Evolutionary conservation across 176 grass and related monocot genomes (phyloP).

Genomic region (Carex cristatella): DNA sequence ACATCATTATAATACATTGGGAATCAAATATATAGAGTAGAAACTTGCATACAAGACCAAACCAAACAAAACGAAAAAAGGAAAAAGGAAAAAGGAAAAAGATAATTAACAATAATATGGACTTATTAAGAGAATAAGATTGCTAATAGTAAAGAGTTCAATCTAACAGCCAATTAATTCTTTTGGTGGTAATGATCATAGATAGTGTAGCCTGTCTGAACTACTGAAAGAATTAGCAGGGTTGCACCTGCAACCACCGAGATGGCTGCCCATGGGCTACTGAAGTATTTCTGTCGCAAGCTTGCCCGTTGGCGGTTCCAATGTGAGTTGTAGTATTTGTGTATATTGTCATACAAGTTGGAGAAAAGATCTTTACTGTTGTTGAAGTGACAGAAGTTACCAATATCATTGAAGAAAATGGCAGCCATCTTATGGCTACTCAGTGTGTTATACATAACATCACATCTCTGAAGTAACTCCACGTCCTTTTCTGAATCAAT

Average conservation of each 20-base stretch:
- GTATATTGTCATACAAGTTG: not conserved
- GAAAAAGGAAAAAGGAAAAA: too few species aligned
- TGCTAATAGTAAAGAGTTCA: too few species aligned
- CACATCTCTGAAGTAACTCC: not conserved
- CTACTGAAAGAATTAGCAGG: not conserved
- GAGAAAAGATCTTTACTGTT: too few species aligned
- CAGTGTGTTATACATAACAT: not conserved
- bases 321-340: not conserved
- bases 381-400: not conserved
- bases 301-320: not conserved
- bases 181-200: too few species aligned
- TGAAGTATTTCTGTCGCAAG: slow-evolving; percentile 7
- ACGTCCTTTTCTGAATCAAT: slow-evolving; percentile 3
- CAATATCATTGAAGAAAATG: slow-evolving; percentile 19
- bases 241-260: not conserved
- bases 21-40: too few species aligned
- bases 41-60: too few species aligned
- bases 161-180: too few species aligned
- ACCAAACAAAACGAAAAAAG: too few species aligned
- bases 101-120: too few species aligned
- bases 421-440: not conserved
- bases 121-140: too few species aligned
- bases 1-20: too few species aligned
- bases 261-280: not conserved
- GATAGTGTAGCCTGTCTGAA: not conserved